phyloP scores from a whole-genome alignment of 345 rosid species.

The Brassica nigra region DNA sequence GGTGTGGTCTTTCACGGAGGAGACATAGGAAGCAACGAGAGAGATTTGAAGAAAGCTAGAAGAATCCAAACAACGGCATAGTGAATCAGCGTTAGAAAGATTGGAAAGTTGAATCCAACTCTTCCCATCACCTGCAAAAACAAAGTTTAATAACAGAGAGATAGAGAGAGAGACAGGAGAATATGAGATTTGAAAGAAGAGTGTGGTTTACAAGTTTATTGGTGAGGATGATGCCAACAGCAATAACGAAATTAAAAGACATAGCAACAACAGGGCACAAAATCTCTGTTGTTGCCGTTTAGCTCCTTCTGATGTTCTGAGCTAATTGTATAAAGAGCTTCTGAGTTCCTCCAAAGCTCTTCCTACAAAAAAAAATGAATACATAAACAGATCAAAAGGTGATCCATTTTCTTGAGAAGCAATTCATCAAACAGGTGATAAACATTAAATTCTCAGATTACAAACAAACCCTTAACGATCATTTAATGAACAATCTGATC shows the following conservation, averaged over 20 bases:
- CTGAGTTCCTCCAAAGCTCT: slow-evolving; percentile 85
- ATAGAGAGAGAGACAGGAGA: not conserved
- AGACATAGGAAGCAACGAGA: slow-evolving; percentile 74
- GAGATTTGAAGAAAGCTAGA: slow-evolving; percentile 68
- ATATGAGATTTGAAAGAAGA: not conserved
- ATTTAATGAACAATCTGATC: not conserved
- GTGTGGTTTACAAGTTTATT: slow-evolving; percentile 64
- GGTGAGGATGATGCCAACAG: slow-evolving; percentile 79
- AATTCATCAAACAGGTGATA: slow-evolving; percentile 23
- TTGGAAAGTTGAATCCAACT: too few relatives aligned
- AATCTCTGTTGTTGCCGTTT: slow-evolving; percentile 83
- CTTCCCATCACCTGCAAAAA: not conserved
- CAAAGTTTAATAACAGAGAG: not conserved
- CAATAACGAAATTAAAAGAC: slow-evolving; percentile 87
- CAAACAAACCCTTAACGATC: not conserved
- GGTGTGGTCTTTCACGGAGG: slow-evolving; percentile 88
- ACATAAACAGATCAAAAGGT: slow-evolving; percentile 5
- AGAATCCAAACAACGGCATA: slow-evolving; percentile 78
- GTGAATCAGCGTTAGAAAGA: slow-evolving; percentile 56
- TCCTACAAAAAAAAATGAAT: slow-evolving; percentile 42
- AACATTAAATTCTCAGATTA: not conserved
- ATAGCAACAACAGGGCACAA: slow-evolving; percentile 79
- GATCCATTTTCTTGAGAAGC: slow-evolving; percentile 1
- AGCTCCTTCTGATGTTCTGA: slow-evolving; percentile 83
- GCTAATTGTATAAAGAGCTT: slow-evolving; percentile 75